These are phyloP conservation scores for Cystobasidium pallidum DNA, from an alignment of 1,284 basidiomycete genomes.

Conservation along the genomic window DNA sequence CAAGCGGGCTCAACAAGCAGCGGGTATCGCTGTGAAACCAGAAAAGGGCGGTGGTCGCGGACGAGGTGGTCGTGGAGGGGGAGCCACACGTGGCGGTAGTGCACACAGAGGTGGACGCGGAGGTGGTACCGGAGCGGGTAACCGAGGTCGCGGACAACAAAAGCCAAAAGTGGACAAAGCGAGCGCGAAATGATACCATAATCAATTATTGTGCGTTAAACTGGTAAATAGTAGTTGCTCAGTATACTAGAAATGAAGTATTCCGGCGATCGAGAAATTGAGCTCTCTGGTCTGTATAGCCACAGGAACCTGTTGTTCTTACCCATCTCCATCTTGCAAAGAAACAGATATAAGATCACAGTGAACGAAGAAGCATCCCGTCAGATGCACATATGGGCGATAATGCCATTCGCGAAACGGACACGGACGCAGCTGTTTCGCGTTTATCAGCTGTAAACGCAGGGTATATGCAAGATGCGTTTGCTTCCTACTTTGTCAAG, in stretches of 20 bases:
- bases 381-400: constrained; percentile 35
- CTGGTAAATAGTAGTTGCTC: no score
- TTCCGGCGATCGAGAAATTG: background rate
- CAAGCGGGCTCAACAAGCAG: constrained; percentile 21
- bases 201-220: no score
- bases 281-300: background rate
- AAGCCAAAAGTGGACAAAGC: constrained; percentile 3
- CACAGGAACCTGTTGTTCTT: background rate
- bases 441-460: constrained; percentile 77
- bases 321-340: no score
- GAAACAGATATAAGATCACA: background rate
- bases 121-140: background rate
- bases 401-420: constrained; percentile 69
- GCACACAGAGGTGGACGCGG: constrained; percentile 2
- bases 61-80: constrained; percentile 25
- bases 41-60: constrained; percentile 22
- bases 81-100: background rate
- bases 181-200: background rate
- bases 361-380: background rate
- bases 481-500: constrained; percentile 67
- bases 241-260: background rate
- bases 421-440: constrained; percentile 73
- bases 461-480: constrained; percentile 75
- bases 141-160: background rate
- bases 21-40: background rate